phyloP scores from a whole-genome alignment of 164 flowering plant genomes.

The Aristolochia fimbriata region DNA sequence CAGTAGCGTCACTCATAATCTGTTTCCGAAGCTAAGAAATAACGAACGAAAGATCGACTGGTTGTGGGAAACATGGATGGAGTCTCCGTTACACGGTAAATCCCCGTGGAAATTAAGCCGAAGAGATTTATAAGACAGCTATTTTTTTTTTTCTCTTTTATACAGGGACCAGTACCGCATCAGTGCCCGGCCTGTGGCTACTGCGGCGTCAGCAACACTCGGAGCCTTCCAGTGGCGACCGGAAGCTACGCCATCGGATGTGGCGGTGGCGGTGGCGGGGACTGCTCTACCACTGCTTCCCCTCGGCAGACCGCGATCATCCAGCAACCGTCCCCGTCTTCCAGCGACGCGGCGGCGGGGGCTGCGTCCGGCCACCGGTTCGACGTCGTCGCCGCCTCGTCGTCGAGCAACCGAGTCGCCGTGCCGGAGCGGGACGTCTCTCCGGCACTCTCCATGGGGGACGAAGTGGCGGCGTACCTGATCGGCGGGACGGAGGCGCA shows the following conservation, averaged over 20 bases:
- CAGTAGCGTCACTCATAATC: too few species aligned
- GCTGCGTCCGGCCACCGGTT: background rate
- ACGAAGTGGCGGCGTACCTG: background rate
- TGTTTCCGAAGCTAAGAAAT: too few species aligned
- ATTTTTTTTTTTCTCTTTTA: background rate
- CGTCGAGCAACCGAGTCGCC: background rate
- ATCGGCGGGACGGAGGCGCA: background rate
- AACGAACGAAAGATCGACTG: too few species aligned
- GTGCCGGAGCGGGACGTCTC: background rate
- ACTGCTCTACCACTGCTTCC: slow-evolving; percentile 27
- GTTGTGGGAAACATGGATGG: too few species aligned
- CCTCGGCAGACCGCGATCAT: slow-evolving; percentile 12
- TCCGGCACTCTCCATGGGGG: background rate
- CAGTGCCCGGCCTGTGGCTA: slow-evolving; percentile 6
- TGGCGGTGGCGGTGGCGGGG: slow-evolving; percentile 13
- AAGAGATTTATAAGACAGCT: too few species aligned
- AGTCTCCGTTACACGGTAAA: too few species aligned
- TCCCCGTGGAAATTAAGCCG: too few species aligned
- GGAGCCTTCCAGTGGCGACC: background rate
- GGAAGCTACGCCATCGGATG: background rate
- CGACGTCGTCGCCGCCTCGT: background rate
- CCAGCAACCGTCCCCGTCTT: background rate
- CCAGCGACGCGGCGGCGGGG: background rate
- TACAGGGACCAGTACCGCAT: background rate
- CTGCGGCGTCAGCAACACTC: background rate